Evolutionary conservation across 2,329 filamentous ascomycete genomes (phyloP).

Genomic region (Trichoderma asperellum): DNA sequence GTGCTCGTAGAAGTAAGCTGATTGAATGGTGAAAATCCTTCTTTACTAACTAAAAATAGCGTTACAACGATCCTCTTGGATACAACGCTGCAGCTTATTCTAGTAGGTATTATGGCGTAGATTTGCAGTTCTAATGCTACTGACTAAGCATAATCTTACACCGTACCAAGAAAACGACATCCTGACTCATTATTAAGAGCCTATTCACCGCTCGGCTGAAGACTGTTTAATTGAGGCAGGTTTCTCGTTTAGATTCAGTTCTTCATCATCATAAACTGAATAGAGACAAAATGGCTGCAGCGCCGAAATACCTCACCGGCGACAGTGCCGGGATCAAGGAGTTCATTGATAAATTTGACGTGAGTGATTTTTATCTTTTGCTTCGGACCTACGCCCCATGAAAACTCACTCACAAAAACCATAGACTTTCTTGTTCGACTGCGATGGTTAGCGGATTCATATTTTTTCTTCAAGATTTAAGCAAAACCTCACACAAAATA

Average conservation of each 20-base stretch:
- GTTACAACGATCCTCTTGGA: background rate
- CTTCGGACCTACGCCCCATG: background rate
- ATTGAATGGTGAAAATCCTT: background rate
- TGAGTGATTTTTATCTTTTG: slow-evolving; percentile 53
- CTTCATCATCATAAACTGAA: background rate
- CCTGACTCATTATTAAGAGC: slow-evolving; percentile 21
- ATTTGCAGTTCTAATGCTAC: background rate
- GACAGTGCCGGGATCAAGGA: slow-evolving; percentile 75
- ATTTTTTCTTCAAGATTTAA: background rate
- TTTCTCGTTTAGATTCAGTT: background rate
- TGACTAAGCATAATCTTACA: slow-evolving; percentile 23
- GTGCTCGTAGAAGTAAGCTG: background rate
- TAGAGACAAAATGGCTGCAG: slow-evolving; percentile 34
- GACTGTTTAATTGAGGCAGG: background rate
- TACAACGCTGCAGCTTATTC: background rate
- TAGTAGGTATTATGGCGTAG: background rate
- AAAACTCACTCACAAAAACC: slow-evolving; percentile 43
- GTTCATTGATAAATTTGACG: slow-evolving; percentile 91
- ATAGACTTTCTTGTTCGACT: slow-evolving; percentile 81
- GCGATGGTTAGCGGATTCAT: slow-evolving; percentile 71
- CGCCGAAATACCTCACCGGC: slow-evolving; percentile 74
- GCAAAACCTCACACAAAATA: slow-evolving; percentile 44
- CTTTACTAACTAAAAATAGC: background rate
- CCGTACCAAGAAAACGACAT: no score
- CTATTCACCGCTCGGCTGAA: slow-evolving; percentile 1